A percentile compares a stretch with the other conserved stretches of the same genome.
Conservation (phyloP, 768 basidiomycete genomes). For the Kockovaella imperatae region DNA sequence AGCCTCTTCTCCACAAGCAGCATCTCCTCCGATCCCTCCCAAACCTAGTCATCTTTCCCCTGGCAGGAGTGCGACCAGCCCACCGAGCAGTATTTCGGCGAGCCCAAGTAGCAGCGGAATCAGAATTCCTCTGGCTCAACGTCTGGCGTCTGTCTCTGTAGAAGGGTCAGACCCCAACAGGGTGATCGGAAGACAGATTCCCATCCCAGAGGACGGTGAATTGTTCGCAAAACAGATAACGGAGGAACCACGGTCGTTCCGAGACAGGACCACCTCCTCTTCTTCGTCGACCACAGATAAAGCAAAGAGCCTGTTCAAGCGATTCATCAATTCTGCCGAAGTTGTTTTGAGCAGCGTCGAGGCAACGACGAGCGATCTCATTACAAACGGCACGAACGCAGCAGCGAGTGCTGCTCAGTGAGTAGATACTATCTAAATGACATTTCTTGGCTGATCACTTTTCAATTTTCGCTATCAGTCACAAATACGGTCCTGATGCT, state of each 20-base stretch:
- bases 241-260: not conserved
- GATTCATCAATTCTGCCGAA: conserved; percentile 32
- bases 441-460: not conserved
- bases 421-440: conserved; percentile 3
- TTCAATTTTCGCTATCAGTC: conserved; percentile 24
- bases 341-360: conserved; percentile 43
- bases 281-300: not conserved
- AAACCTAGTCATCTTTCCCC: too few relatives aligned
- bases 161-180: too few relatives aligned
- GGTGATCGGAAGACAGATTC: conserved; percentile 2
- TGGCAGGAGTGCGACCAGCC: too few relatives aligned
- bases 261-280: not conserved
- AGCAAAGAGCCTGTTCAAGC: conserved; percentile 13
- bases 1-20: not conserved
- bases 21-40: not conserved
- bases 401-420: conserved; percentile 40
- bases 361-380: conserved; percentile 36
- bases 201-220: conserved; percentile 7
- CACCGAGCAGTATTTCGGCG: too few relatives aligned
- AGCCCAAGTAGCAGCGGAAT: too few relatives aligned
- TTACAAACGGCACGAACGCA: conserved; percentile 34
- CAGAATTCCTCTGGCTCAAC: too few relatives aligned
- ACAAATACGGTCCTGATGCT: conserved; percentile 58
- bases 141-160: too few relatives aligned
- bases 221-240: conserved; percentile 8